These are phyloP conservation scores for Drosera spatulata DNA, from an alignment of 179 eudicot genomes.

Conservation along the genomic window DNA sequence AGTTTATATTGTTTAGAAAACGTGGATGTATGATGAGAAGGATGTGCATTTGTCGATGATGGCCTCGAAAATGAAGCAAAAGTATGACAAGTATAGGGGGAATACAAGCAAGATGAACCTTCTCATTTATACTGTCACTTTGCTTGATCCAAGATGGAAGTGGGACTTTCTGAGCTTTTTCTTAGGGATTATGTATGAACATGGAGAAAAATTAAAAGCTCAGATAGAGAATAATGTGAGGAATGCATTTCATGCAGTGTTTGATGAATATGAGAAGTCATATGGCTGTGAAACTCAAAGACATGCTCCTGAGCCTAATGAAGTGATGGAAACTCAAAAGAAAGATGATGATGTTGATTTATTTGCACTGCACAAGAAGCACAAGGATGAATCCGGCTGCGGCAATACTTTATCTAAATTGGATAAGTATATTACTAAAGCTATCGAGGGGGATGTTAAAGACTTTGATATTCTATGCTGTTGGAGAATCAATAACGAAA, in stretches of 20 bases:
- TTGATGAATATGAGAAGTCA: too few species aligned
- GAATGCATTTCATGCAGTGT: too few species aligned
- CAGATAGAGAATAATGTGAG: too few species aligned
- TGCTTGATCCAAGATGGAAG: conserved; percentile 6
- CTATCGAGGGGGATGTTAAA: too few species aligned
- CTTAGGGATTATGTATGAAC: background rate
- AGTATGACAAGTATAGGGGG: conserved; percentile 10
- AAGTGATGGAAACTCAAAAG: too few species aligned
- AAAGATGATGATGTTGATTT: too few species aligned
- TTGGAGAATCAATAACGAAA: background rate
- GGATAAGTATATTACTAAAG: too few species aligned
- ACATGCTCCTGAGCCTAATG: too few species aligned
- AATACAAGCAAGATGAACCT: conserved; percentile 3
- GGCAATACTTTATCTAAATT: too few species aligned
- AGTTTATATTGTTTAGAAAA: background rate
- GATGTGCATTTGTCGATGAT: background rate
- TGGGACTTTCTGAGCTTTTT: background rate
- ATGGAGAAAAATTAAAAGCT: background rate
- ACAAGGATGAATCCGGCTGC: too few species aligned
- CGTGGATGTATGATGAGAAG: background rate
- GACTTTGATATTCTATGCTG: background rate
- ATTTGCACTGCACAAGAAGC: too few species aligned
- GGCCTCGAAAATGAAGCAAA: conserved; percentile 10
- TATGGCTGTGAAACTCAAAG: too few species aligned
- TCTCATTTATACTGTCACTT: background rate